Conservation (phyloP, 2,329 filamentous ascomycete genomes). For the Cladosporium austrohemisphaericum region DNA sequence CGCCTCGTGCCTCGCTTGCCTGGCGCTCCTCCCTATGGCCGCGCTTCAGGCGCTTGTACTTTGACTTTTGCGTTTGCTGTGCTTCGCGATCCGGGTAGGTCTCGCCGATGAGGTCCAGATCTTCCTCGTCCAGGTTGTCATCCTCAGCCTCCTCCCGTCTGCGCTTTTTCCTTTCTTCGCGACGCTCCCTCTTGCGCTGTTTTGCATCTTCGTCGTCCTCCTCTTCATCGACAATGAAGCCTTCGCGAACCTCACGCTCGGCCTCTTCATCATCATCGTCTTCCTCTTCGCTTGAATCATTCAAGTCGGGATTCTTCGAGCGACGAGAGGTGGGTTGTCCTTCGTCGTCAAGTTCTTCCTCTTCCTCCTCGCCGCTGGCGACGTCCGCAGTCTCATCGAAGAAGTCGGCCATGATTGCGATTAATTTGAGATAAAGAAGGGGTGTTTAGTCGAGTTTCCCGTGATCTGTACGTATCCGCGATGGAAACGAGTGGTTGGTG, state of each 20-base stretch:
- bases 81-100: slow-evolving; percentile 67
- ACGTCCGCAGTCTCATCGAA: slow-evolving; percentile 83
- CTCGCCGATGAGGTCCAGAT: slow-evolving; percentile 90
- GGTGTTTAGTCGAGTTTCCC: too few species aligned
- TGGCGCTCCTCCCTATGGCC: slow-evolving; percentile 72
- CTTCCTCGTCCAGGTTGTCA: slow-evolving; percentile 84
- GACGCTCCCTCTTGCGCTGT: slow-evolving; percentile 60
- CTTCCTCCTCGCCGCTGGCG: slow-evolving; percentile 70
- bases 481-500: too few species aligned
- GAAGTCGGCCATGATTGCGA: slow-evolving; percentile 11
- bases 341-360: slow-evolving; percentile 79
- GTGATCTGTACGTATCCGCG: too few species aligned
- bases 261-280: slow-evolving; percentile 84
- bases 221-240: slow-evolving; percentile 93
- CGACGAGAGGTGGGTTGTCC: slow-evolving; percentile 8
- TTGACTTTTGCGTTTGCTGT: slow-evolving; percentile 67
- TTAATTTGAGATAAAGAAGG: not conserved
- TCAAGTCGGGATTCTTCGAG: slow-evolving; percentile 50
- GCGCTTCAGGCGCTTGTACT: slow-evolving; percentile 94
- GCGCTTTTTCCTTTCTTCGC: slow-evolving; percentile 63
- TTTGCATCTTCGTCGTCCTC: slow-evolving; percentile 67
- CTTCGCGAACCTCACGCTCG: slow-evolving; percentile 72
- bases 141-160: slow-evolving; percentile 80
- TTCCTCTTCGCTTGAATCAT: slow-evolving; percentile 89
- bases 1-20: slow-evolving; percentile 62